These are phyloP conservation scores for Monilinia polystroma DNA, from an alignment of 2,329 filamentous ascomycete species.

Conservation along the genomic window DNA sequence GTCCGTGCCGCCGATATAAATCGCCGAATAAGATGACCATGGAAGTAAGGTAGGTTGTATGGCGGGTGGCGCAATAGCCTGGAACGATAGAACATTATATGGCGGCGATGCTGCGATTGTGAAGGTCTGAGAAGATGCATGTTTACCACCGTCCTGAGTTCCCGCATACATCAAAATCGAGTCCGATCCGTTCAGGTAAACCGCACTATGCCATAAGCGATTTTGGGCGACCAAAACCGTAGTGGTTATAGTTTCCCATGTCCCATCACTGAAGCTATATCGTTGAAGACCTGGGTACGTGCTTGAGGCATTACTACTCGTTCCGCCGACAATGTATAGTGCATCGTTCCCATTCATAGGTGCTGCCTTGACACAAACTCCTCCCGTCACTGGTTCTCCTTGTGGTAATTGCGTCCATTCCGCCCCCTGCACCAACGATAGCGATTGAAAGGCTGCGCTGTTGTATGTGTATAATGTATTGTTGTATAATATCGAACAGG, in stretches of 20 bases:
- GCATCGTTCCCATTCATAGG: conserved; percentile 55
- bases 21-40: conserved; percentile 69
- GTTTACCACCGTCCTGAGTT: conserved; percentile 56
- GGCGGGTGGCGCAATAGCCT: conserved; percentile 60
- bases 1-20: conserved; percentile 71
- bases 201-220: conserved; percentile 71
- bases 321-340: conserved; percentile 79
- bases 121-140: conserved; percentile 71
- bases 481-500: conserved; percentile 79
- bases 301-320: conserved; percentile 44
- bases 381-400: conserved; percentile 71
- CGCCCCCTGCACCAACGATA: conserved; percentile 66
- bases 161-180: conserved; percentile 81
- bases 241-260: conserved; percentile 57
- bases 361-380: conserved; percentile 71
- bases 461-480: conserved; percentile 85
- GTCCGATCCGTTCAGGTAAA: conserved; percentile 68
- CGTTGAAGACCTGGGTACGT: conserved; percentile 74
- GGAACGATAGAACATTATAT: conserved; percentile 59
- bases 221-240: conserved; percentile 49
- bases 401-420: conserved; percentile 66
- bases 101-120: conserved; percentile 66
- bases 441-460: conserved; percentile 68
- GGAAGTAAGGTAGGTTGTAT: conserved; percentile 69
- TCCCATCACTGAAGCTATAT: conserved; percentile 56